Evolutionary conservation across 345 rosid genomes (phyloP).

Genomic region (Pelargonium nanum): DNA sequence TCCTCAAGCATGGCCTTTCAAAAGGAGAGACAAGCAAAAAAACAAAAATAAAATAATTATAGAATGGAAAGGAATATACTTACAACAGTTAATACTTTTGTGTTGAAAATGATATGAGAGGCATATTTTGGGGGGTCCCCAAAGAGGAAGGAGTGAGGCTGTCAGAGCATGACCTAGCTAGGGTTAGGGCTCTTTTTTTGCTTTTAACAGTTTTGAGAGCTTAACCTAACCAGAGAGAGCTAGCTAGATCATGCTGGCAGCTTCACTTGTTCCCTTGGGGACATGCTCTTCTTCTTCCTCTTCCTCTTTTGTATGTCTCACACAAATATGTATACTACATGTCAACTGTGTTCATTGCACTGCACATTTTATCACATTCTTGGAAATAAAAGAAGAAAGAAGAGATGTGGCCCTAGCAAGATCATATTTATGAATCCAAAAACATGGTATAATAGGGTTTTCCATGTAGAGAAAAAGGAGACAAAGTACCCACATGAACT

Average conservation of each 20-base stretch:
- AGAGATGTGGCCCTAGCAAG: no score
- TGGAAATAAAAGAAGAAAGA: neutral
- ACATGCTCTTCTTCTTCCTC: conserved; percentile 7
- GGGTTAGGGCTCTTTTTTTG: conserved; percentile 22
- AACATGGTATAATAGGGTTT: neutral
- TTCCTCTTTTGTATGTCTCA: no score
- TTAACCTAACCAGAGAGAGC: neutral
- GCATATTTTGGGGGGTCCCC: conserved; percentile 19
- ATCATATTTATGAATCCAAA: neutral
- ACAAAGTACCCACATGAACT: neutral
- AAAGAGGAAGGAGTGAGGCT: conserved; percentile 79
- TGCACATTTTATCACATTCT: neutral
- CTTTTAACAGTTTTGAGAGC: conserved; percentile 20
- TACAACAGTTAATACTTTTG: conserved; percentile 14
- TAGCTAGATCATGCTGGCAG: conserved; percentile 95
- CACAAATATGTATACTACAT: neutral
- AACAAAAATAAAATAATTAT: conserved; percentile 10
- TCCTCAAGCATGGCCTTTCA: neutral
- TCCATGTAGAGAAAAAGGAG: neutral
- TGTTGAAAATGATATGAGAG: neutral
- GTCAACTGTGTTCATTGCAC: no score
- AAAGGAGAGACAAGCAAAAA: conserved; percentile 2
- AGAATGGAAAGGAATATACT: conserved; percentile 16
- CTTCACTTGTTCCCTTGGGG: conserved; percentile 74
- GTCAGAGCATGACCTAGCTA: conserved; percentile 81